Conservation (phyloP, 331 rosid genomes). For the Malus hybrid region DNA sequence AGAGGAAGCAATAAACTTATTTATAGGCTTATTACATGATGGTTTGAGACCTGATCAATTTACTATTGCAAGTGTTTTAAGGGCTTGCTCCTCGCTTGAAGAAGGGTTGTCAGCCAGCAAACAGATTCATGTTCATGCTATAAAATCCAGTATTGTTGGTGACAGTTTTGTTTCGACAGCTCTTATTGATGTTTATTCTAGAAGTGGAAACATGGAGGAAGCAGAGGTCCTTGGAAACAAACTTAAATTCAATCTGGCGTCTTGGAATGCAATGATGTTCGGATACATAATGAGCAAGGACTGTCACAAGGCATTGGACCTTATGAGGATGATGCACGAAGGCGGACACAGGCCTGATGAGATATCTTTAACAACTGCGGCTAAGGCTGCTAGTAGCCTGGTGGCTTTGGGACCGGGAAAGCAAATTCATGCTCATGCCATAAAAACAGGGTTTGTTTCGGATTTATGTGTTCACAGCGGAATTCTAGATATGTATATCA, state of each 20-base stretch:
- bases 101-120: constrained; percentile 31
- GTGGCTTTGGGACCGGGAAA: constrained; percentile 54
- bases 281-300: constrained; percentile 41
- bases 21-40: constrained; percentile 32
- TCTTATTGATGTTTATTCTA: constrained; percentile 63
- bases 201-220: constrained; percentile 59
- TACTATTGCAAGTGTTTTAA: constrained; percentile 59
- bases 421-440: constrained; percentile 58
- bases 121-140: constrained; percentile 54
- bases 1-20: constrained; percentile 45
- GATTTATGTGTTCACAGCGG: constrained; percentile 61
- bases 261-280: constrained; percentile 82
- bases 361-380: constrained; percentile 58
- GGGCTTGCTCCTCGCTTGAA: constrained; percentile 57
- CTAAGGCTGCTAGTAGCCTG: constrained; percentile 60
- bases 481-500: constrained; percentile 68
- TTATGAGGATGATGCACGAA: constrained; percentile 39
- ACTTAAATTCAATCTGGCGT: constrained; percentile 55
- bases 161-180: constrained; percentile 68
- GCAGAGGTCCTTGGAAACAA: constrained; percentile 42
- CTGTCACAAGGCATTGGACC: constrained; percentile 42
- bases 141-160: constrained; percentile 32
- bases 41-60: constrained; percentile 59
- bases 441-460: constrained; percentile 33
- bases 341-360: constrained; percentile 45